Percentiles rank a stretch among this genome's conserved stretches.
Evolutionary conservation across 2,329 filamentous ascomycete species (phyloP).

Genomic region (Metarhizium rileyi): DNA sequence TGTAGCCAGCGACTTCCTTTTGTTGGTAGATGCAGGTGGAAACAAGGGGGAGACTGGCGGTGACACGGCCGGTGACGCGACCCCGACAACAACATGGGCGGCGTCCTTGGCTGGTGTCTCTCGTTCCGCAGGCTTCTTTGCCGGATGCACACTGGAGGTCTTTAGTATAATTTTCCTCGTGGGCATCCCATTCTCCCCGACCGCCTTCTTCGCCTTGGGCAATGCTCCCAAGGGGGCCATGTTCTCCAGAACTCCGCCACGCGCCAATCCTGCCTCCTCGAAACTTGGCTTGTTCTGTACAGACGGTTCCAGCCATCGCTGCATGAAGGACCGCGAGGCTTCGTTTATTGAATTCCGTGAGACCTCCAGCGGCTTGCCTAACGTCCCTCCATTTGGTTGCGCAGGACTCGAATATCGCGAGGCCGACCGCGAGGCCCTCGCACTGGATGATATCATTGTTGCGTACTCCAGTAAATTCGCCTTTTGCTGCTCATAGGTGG

Average conservation of each 20-base stretch:
- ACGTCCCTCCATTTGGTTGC: slow-evolving; percentile 18
- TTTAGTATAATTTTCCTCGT: slow-evolving; percentile 38
- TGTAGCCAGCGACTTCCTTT: slow-evolving; percentile 12
- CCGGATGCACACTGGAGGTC: slow-evolving; percentile 22
- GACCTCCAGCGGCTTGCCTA: slow-evolving; percentile 26
- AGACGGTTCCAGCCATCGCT: slow-evolving; percentile 49
- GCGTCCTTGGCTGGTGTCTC: slow-evolving; percentile 10
- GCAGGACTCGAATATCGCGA: slow-evolving; percentile 47
- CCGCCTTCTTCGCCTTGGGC: slow-evolving; percentile 45
- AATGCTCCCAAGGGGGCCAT: slow-evolving; percentile 74
- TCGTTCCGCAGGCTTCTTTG: slow-evolving; percentile 15
- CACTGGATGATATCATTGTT: slow-evolving; percentile 32
- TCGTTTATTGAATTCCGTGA: slow-evolving; percentile 25
- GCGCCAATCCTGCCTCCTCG: slow-evolving; percentile 64
- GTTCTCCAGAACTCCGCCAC: slow-evolving; percentile 67
- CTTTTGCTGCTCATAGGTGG: slow-evolving; percentile 3
- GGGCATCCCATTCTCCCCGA: slow-evolving; percentile 16
- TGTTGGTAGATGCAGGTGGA: slow-evolving; percentile 14
- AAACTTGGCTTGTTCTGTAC: slow-evolving; percentile 59
- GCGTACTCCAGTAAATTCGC: neutral
- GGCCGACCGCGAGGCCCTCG: slow-evolving; percentile 37
- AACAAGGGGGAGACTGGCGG: slow-evolving; percentile 10
- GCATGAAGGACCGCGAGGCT: slow-evolving; percentile 39
- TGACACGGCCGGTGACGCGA: slow-evolving; percentile 1
- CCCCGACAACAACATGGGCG: slow-evolving; percentile 16